Evolutionary conservation across 805 yeast genomes (phyloP), one percentile per base, ranked within the genome.

Genomic region (Scheffersomyces lignosus): DNA sequence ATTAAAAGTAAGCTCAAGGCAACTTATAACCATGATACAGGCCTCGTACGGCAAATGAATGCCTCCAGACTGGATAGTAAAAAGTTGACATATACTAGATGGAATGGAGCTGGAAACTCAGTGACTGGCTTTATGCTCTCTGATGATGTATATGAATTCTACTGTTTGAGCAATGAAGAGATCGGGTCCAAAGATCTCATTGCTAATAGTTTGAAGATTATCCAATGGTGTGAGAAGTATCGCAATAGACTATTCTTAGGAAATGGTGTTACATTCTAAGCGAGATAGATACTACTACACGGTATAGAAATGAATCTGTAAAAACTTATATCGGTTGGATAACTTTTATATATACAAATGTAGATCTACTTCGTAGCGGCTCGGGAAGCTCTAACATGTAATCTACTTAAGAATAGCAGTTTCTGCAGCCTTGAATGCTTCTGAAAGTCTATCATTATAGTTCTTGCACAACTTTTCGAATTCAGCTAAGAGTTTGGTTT

Each of bases 181-280:
- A 71, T 79, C 13, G 71, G 75, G 29, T 78, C 81, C 29, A 76
- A 76, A 27, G 69, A 74, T 0, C 60, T 89, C 40, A 73, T 83
- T 12, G 65, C 65, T 15, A 79, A 87, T 42, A 81, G 89, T 27
- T 71, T 79, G 34, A 68, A 71, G 15, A 77, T 88, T 10, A 79
- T 85, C 6, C 70, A 71, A 33, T 90, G 96, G 96, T 82, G 95
- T 48, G 71, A 76, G 42, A 78, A 72, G 44, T 76, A 86, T 47
- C 84, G 84, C 44, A 79, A 78, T 36, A 64, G 93, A 27, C 56
- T 88, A 24, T 88, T 87, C 55, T 78, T 84, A 8, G 77, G 79
- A 15, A 81, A 80, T n/a, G 93, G 93, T 1, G 87, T 85, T 0
- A 70, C 75, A 0, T 84, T 56, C 44, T 55, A 38, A 27, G 5